These are phyloP conservation scores for Prunus armeniaca DNA, from an alignment of 306 rosid species.

Conservation along the genomic window DNA sequence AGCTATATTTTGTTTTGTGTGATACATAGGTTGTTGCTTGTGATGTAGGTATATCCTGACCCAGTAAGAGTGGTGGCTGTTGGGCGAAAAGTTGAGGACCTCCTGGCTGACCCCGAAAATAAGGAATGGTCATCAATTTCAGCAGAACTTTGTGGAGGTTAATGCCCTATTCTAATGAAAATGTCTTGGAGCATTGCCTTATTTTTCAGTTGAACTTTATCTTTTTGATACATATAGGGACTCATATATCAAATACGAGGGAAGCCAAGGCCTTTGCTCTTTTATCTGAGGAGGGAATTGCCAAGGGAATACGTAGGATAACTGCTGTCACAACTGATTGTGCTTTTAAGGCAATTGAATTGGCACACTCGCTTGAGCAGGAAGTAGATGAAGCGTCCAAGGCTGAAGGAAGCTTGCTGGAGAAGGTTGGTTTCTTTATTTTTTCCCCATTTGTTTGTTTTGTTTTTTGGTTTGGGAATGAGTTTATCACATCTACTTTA, in stretches of 20 bases:
- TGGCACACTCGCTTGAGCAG: conserved; percentile 69
- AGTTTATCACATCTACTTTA: neutral
- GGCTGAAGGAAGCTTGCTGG: conserved; percentile 65
- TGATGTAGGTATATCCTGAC: conserved; percentile 86
- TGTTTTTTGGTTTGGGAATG: neutral
- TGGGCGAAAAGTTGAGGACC: conserved; percentile 85
- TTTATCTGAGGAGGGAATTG: conserved; percentile 96
- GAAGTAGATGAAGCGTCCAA: conserved; percentile 65
- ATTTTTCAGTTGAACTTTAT: conserved; percentile 24
- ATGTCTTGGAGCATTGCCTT: conserved; percentile 20
- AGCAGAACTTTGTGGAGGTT: conserved; percentile 91
- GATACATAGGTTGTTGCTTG: conserved; percentile 17
- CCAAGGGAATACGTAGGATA: conserved; percentile 90
- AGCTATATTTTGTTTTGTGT: neutral
- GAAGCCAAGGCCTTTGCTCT: conserved; percentile 95
- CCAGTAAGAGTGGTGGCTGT: conserved; percentile 90
- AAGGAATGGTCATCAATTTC: conserved; percentile 76
- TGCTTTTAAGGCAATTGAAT: conserved; percentile 62
- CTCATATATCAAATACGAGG: conserved; percentile 85
- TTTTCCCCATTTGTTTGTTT: neutral
- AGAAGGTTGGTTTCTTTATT: conserved; percentile 56
- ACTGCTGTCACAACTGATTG: conserved; percentile 85
- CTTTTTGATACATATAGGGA: conserved; percentile 51
- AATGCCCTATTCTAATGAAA: conserved; percentile 18
- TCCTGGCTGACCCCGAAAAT: conserved; percentile 70